Evolutionary conservation across 2,329 filamentous ascomycete species (phyloP).

Genomic region (Colletotrichum sp.): DNA sequence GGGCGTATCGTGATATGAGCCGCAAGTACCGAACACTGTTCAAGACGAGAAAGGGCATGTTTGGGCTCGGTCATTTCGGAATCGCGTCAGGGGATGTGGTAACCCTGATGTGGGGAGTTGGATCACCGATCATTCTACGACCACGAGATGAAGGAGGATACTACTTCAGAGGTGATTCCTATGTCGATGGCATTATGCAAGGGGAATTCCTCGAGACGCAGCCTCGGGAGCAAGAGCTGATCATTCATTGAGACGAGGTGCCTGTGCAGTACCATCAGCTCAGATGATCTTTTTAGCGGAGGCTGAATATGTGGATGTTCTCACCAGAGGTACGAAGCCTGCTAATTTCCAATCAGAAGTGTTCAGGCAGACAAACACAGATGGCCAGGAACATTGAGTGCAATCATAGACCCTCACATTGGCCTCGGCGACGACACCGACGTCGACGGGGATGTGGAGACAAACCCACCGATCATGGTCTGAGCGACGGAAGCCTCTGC

Average conservation of each 20-base stretch:
- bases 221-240: not conserved
- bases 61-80: not conserved
- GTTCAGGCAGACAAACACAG: not conserved
- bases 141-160: not conserved
- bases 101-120: not conserved
- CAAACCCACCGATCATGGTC: not conserved
- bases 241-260: not conserved
- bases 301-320: not conserved
- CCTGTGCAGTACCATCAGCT: not conserved
- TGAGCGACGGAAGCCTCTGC: not conserved
- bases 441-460: rapidly evolving
- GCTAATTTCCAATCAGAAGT: not conserved
- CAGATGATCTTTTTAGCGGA: not conserved
- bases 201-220: not conserved
- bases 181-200: not conserved
- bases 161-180: not conserved
- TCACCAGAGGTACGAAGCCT: not conserved
- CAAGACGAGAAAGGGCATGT: not conserved
- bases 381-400: not conserved
- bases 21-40: rapidly evolving
- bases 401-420: not conserved
- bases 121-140: not conserved
- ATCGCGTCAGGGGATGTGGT: not conserved
- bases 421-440: not conserved
- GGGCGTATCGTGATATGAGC: rapidly evolving